Percentiles rank a stretch among this genome's conserved stretches.
These are phyloP conservation scores for Tilletiopsis washingtonensis DNA, from an alignment of 1,284 basidiomycete genomes.

Conservation along the genomic window DNA sequence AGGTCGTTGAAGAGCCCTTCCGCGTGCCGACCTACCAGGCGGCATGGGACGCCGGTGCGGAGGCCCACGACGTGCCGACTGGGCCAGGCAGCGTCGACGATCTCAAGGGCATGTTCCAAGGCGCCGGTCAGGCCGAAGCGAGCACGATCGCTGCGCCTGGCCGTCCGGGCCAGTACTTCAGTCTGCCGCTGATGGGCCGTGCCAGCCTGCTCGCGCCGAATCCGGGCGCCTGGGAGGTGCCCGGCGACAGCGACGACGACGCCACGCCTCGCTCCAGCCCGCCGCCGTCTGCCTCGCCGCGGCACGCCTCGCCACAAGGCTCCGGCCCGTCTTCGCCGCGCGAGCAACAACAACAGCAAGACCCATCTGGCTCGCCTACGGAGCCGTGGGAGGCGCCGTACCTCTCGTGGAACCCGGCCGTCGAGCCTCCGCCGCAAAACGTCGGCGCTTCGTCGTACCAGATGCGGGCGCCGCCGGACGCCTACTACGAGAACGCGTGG, in stretches of 20 bases:
- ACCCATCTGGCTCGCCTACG: slow-evolving; percentile 30
- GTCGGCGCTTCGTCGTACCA: slow-evolving; percentile 44
- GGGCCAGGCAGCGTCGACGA: slow-evolving; percentile 65
- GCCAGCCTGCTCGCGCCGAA: slow-evolving; percentile 69
- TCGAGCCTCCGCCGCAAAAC: slow-evolving; percentile 49
- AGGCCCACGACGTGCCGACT: too few species aligned
- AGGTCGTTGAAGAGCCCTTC: slow-evolving; percentile 53
- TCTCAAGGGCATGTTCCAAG: slow-evolving; percentile 57
- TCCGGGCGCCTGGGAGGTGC: slow-evolving; percentile 13
- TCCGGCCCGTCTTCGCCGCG: slow-evolving; percentile 6
- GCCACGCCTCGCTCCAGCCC: slow-evolving; percentile 31
- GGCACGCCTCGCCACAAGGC: too few species aligned
- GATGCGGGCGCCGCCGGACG: slow-evolving; percentile 51
- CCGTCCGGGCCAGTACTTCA: slow-evolving; percentile 64
- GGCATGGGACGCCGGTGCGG: slow-evolving; percentile 59
- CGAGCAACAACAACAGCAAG: slow-evolving; percentile 51
- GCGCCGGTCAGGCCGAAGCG: too few species aligned
- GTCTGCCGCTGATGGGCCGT: slow-evolving; percentile 73
- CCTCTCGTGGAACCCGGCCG: slow-evolving; percentile 51
- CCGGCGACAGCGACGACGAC: slow-evolving; percentile 3
- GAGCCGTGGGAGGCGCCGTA: slow-evolving; percentile 28
- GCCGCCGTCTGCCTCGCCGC: too few species aligned
- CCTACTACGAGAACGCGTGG: slow-evolving; percentile 52
- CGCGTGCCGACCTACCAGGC: slow-evolving; percentile 63
- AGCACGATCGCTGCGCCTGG: slow-evolving; percentile 11